Conservation (phyloP, 805 yeast genomes). For the Pichia sporocuriosa region DNA sequence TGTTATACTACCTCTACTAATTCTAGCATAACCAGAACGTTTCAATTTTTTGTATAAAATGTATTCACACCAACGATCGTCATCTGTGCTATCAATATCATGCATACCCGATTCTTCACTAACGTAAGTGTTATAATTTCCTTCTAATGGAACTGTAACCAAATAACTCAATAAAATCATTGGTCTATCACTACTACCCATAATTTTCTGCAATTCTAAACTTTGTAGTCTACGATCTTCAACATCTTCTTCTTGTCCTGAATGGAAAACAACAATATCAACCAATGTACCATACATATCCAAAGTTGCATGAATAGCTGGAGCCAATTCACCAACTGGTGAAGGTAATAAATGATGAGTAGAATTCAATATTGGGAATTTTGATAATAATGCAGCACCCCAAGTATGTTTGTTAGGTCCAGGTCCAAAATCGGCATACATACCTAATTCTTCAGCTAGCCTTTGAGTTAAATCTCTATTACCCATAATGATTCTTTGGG, state of each 20-base stretch:
- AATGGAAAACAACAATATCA: constrained; percentile 94
- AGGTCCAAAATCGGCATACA: constrained; percentile 96
- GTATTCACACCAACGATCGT: constrained; percentile 99
- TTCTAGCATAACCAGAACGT: constrained; percentile 90
- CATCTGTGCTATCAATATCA: constrained; percentile 88
- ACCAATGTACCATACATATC: constrained; percentile 82
- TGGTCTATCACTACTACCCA: constrained; percentile 83
- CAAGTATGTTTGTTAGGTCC: constrained; percentile 98
- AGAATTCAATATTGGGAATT: constrained; percentile 87
- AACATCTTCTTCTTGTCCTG: constrained; percentile 96
- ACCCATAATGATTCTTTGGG: constrained; percentile 91
- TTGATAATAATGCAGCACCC: constrained; percentile 91
- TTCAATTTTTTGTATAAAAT: constrained; percentile 79
- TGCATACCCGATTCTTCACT: constrained; percentile 79
- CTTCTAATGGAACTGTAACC: constrained; percentile 80
- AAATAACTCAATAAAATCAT: constrained; percentile 79
- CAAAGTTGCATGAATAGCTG: constrained; percentile 94
- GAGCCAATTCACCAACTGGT: constrained; percentile 97
- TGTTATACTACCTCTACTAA: constrained; percentile 87
- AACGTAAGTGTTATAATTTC: constrained; percentile 89
- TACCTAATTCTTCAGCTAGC: constrained; percentile 84
- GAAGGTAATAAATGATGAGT: constrained; percentile 90
- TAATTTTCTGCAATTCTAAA: constrained; percentile 62
- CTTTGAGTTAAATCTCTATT: constrained; percentile 90
- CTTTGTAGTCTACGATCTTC: constrained; percentile 90